Percentiles rank a stretch among this genome's conserved stretches.
phyloP scores from a whole-genome alignment of 2,329 filamentous ascomycete species.

The Rosellinia necatrix region DNA sequence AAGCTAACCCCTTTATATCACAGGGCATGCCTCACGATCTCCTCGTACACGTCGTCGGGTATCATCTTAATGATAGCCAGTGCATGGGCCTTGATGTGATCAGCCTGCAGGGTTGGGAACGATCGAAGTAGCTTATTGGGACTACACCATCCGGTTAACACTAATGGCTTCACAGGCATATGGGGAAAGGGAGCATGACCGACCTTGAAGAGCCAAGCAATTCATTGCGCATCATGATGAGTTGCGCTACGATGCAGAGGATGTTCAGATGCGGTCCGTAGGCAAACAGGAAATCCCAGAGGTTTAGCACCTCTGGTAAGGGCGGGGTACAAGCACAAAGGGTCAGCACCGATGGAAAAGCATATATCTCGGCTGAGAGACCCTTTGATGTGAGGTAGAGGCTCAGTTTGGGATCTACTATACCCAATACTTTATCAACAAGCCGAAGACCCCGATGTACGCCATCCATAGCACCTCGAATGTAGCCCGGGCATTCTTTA shows the following conservation, averaged over 20 bases:
- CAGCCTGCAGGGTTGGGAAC: constrained; percentile 81
- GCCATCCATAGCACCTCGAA: constrained; percentile 94
- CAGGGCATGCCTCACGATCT: constrained; percentile 86
- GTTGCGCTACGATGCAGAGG: constrained; percentile 92
- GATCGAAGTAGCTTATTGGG: constrained; percentile 91
- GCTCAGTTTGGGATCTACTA: constrained; percentile 88
- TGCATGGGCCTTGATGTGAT: constrained; percentile 82
- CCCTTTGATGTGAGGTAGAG: constrained; percentile 83
- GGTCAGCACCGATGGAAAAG: constrained; percentile 92
- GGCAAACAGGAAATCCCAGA: constrained; percentile 98
- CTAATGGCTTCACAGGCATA: background rate
- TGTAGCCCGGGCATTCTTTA: constrained; percentile 87
- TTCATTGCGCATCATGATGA: constrained; percentile 84
- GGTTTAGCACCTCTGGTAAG: constrained; percentile 84
- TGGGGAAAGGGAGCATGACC: constrained; percentile 32
- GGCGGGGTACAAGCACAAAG: constrained; percentile 95
- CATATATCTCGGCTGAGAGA: constrained; percentile 91
- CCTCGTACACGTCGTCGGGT: constrained; percentile 85
- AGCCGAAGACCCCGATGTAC: constrained; percentile 90
- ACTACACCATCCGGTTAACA: constrained; percentile 52
- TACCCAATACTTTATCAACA: constrained; percentile 88
- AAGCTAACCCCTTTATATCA: constrained; percentile 41
- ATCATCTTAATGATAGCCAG: constrained; percentile 88
- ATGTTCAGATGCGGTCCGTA: constrained; percentile 96
- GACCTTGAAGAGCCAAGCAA: constrained; percentile 85